Base-by-base conservation (phyloP, 148 eudicot species). In the Chenopodium berlandieri region DNA sequence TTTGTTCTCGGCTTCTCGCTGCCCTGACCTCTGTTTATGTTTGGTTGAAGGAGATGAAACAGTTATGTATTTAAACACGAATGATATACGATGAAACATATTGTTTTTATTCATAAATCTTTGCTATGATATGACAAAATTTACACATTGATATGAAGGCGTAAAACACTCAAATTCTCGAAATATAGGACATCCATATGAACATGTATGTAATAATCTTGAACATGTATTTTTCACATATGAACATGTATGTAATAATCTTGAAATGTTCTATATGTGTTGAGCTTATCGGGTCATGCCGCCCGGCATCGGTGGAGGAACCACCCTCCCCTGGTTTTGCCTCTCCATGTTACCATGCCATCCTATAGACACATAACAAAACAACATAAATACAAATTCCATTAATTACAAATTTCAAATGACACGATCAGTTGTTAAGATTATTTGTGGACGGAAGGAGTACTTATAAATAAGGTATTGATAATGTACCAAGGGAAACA, bases 301-400 rank as follows among this genome's bases (percentile, higher is more conserved):
- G 71, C 81, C 79, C 0, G 74, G 83, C 58, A 81, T 80, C 5
- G 62, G 4, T 20, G 90, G 88, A n/a, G 88, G 86, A 25, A 50
- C 44, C 52, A n/a, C 70, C 84, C 71, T 78, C 1, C 79, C 88
- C 7, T 6, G 66, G 63, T 83, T 81, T 44, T 85, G 84, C 75
- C 66, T 84, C 73, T 69, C 80, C 83, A 77, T 58, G 44, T 84
- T 80, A 60, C 82, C 89, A 10, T 80, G 79, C 89, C 89, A 87
- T 32, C 89, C 89, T 87, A 58, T 8, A 40, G 1, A 75, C 1
- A 79, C 32, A 68, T 46, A 9, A 6, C 44, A 40, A 40, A 34
- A 6, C 7, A 40, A 69, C 34, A 76, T 67, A 16, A 16, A 30
- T 7, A 70, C 1, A 13, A 13, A 10, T 20, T 32, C 2, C 7